Evolutionary conservation across 305 asterid species (phyloP), one percentile per base, ranked within the genome.

Genomic region (Ajuga reptans): DNA sequence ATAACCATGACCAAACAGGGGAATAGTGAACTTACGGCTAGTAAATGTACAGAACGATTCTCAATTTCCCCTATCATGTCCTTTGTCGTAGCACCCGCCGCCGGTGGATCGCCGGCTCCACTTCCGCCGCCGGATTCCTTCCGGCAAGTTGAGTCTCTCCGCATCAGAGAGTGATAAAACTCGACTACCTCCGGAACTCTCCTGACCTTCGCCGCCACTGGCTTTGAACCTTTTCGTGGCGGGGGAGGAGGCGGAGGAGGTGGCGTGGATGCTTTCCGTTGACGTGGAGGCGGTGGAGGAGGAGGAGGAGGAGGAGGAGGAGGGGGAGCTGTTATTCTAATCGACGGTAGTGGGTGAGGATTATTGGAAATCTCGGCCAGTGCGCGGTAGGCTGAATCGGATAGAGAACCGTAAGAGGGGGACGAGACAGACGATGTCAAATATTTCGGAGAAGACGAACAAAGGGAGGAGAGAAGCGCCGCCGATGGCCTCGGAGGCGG

Each of bases 51-150:
- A 2, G 99, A 93, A 34, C 99, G 99, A 73, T 93, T 93, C 84
- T 89, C 96, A 55, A 93, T 93, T 72, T 93, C 97, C 54, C 97
- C 97, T 36, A 93, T 93, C 99, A 93, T 93, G 62, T 93, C 97
- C 84, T 89, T 91, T 4, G 97, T 86, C 78, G 87, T 77, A 5
- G 84, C 75, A 33, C 83, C 82, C 4, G 88, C 75, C 24, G 77
- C 73, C 73, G 74, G 78, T 51, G 66, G 77, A 65, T 82, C 82
- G 3, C 81, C 79, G 45, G 77, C 81, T 42, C 76, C 75, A 9
- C 74, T 74, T 39, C 83, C 79, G 50, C 72, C 64, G 54, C 74
- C 82, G 54, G 84, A 34, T 0, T 89, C 96, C 67, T 91, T 80
- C 74, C 95, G 81, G 55, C 84, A 78, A 52, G 81, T 88, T 42